Evolutionary conservation across 495 filamentous ascomycete species (phyloP), one percentile per base, ranked within the genome.

Genomic region (Aspergillus affinis): DNA sequence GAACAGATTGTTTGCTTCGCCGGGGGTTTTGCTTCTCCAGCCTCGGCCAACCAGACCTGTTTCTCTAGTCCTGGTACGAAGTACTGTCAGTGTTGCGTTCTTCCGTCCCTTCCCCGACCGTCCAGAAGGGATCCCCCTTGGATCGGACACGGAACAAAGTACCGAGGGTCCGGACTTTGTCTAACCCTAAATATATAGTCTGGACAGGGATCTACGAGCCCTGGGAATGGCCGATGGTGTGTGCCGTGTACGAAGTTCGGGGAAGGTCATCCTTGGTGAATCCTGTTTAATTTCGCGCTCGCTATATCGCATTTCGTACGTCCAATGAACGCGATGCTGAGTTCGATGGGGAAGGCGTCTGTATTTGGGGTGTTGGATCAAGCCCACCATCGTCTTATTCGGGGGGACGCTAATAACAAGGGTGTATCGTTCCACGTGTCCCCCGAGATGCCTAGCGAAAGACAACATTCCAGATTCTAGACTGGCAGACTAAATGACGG

Each of bases 1-100:
- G 55, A 18, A 45, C 51, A 29, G 46, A 54, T 63, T 63, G 67
- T 55, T 64, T 54, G 56, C 45, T 60, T 61, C 61, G 58, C 51
- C 30, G 30, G 48, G 23, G 48, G 44, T 56, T 55, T 50, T 53
- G n/a, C 51, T 47, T 23, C n/a, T 53, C 57, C 29, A 29, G 18
- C 15, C 19, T 45, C 19, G 19, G 45, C 6, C 45, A 44, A 30
- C 52, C 30, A n/a, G 18, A 29, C 8, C 44, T 62, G 50, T 50
- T n/a, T 56, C 51, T n/a, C 6, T 10, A 32, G 2, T 32, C 29
- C 29, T 32, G 29, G 29, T 26, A 26, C 23, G 4, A 32, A 32
- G 29, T 10, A 32, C 29, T 8, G 29, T 26, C 23, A 26, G 2
- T n/a, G n/a, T n/a, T n/a, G n/a, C n/a, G n/a, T 26, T 26, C 23